Evolutionary conservation across 345 rosid species (phyloP).

Genomic region (Eucalyptus curtisii): DNA sequence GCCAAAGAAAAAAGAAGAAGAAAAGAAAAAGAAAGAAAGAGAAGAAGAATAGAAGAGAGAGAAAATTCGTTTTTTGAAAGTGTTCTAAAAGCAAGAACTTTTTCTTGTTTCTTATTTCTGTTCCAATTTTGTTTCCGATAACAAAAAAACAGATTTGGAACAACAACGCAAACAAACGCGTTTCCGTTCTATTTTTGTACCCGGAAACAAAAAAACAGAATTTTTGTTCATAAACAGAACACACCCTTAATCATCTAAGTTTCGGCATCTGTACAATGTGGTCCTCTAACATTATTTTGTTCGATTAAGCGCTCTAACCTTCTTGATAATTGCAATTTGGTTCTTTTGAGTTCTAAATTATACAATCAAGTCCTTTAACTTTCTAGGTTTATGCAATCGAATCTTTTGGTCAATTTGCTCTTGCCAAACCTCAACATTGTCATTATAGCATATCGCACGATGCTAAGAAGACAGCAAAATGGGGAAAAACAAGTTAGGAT

Average conservation of each 20-base stretch:
- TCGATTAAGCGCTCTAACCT: not conserved
- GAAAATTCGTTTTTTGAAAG: no score
- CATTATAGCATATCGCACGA: not conserved
- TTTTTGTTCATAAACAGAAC: no score
- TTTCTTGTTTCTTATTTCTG: no score
- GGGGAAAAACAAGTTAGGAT: not conserved
- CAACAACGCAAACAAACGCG: no score
- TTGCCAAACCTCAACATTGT: not conserved
- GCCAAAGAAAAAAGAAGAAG: no score
- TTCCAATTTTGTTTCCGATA: no score
- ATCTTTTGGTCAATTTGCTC: not conserved
- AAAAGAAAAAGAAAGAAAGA: no score
- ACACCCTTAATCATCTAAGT: not conserved
- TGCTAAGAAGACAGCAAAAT: not conserved
- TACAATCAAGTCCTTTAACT: not conserved
- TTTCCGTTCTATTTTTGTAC: no score
- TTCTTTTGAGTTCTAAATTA: not conserved
- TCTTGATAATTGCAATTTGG: not conserved
- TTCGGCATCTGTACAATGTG: not conserved
- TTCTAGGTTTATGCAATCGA: not conserved
- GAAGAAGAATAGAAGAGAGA: no score
- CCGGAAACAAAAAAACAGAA: no score
- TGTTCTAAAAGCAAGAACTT: no score
- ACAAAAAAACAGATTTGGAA: no score
- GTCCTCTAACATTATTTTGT: not conserved